Conservation (phyloP, 306 rosid species). For the Gleditsia sinensis region DNA sequence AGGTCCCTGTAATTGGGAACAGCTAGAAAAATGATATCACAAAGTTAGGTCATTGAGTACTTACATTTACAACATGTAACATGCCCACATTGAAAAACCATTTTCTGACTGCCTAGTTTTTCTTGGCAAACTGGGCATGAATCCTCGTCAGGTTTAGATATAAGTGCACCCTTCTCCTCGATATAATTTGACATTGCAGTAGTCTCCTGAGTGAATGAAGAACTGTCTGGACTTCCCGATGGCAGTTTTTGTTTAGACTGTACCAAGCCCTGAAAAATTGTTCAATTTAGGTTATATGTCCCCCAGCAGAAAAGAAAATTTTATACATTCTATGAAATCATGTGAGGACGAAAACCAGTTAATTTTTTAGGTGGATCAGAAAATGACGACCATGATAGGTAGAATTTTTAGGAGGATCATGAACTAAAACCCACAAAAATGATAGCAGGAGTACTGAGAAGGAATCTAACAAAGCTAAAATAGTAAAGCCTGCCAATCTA, state of each 20-base stretch:
- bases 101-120: slow-evolving; percentile 69
- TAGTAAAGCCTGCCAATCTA: slow-evolving; percentile 7
- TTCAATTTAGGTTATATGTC: slow-evolving; percentile 30
- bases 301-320: slow-evolving; percentile 25
- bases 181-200: slow-evolving; percentile 39
- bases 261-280: slow-evolving; percentile 71
- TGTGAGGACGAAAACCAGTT: not conserved
- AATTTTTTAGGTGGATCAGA: slow-evolving; percentile 1
- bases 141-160: slow-evolving; percentile 62
- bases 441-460: not conserved
- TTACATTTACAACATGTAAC: slow-evolving; percentile 93
- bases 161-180: slow-evolving; percentile 45
- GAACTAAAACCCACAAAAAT: not conserved
- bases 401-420: not conserved
- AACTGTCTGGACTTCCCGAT: slow-evolving; percentile 42
- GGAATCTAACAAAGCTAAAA: not conserved
- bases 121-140: slow-evolving; percentile 96
- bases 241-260: slow-evolving; percentile 67
- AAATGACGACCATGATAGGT: not conserved
- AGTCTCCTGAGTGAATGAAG: slow-evolving; percentile 50
- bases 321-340: not conserved
- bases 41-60: slow-evolving; percentile 32
- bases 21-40: slow-evolving; percentile 15
- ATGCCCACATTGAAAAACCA: slow-evolving; percentile 98
- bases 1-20: slow-evolving; percentile 4